These are phyloP conservation scores for Penicillium sp. DNA, from an alignment of 2,329 filamentous ascomycete species.

Conservation along the genomic window DNA sequence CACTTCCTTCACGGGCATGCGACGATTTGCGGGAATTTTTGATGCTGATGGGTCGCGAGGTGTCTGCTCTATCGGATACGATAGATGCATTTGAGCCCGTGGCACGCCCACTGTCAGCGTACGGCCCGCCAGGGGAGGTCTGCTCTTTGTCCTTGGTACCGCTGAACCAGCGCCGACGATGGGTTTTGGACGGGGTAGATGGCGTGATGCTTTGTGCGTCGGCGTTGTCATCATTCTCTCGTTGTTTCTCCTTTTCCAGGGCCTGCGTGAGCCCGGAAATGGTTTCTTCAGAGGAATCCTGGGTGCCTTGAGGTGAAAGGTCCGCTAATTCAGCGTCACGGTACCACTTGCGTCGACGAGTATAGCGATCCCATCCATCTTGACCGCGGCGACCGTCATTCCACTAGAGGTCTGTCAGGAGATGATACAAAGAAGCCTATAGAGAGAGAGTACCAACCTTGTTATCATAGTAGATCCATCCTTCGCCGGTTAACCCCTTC, in stretches of 20 bases:
- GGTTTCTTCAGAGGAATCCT: conserved; percentile 43
- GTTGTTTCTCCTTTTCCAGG: conserved; percentile 19
- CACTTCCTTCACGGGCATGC: conserved; percentile 25
- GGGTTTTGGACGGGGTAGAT: conserved; percentile 29
- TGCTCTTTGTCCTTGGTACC: conserved; percentile 32
- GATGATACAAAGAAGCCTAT: not conserved
- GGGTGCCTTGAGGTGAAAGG: conserved; percentile 45
- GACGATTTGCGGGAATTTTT: conserved; percentile 28
- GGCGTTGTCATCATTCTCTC: conserved; percentile 25
- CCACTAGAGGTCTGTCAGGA: conserved; percentile 59
- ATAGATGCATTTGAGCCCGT: conserved; percentile 13
- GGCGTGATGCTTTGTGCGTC: conserved; percentile 29
- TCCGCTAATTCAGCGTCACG: conserved; percentile 95
- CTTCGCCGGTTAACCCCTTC: conserved; percentile 57
- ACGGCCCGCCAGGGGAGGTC: conserved; percentile 19
- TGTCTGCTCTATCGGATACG: conserved; percentile 1
- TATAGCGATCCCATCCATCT: conserved; percentile 95
- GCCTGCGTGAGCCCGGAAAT: conserved; percentile 32
- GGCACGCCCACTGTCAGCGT: conserved; percentile 14
- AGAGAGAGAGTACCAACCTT: conserved; percentile 59
- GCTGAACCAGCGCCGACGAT: conserved; percentile 41
- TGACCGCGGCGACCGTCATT: conserved; percentile 76
- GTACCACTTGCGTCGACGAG: conserved; percentile 89
- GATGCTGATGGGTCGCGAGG: conserved; percentile 33
- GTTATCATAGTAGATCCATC: conserved; percentile 98